A percentile compares a stretch with the other conserved stretches of the same genome.
Evolutionary conservation across 2,329 filamentous ascomycete genomes (phyloP).

Genomic region (Endoconidiophora laricicola): DNA sequence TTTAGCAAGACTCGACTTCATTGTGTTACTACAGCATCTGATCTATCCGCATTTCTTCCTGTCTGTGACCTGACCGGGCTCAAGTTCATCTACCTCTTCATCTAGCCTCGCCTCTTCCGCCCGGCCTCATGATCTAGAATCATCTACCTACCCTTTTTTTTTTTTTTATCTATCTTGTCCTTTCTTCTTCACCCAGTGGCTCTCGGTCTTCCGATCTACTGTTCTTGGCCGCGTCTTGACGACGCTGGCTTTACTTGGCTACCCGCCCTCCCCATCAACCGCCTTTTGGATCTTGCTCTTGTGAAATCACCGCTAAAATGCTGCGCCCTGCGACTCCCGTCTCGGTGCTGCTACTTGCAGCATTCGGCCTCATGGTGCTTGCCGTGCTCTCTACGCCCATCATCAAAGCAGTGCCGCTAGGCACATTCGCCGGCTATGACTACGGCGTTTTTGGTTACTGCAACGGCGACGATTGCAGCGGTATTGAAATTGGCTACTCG

Average conservation of each 20-base stretch:
- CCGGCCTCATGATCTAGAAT: background rate
- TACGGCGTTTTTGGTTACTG: slow-evolving; percentile 95
- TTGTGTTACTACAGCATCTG: no score
- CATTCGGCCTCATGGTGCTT: slow-evolving; percentile 72
- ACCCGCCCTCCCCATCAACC: background rate
- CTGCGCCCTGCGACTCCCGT: slow-evolving; percentile 86
- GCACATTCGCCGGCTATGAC: slow-evolving; percentile 54
- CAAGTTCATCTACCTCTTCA: background rate
- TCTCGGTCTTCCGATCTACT: background rate
- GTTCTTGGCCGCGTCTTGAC: slow-evolving; percentile 27
- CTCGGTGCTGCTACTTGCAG: slow-evolving; percentile 65
- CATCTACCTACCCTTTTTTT: background rate
- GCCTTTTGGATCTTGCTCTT: slow-evolving; percentile 11
- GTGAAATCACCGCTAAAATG: slow-evolving; percentile 37
- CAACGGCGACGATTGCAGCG: slow-evolving; percentile 43
- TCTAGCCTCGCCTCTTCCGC: background rate
- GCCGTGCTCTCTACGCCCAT: slow-evolving; percentile 85
- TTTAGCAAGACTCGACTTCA: no score
- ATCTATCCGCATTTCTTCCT: no score
- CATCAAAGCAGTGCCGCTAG: slow-evolving; percentile 69
- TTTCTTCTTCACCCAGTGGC: background rate
- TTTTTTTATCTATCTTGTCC: background rate
- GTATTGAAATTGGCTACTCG: slow-evolving; percentile 70
- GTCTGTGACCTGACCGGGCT: background rate
- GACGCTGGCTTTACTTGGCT: slow-evolving; percentile 23